phyloP scores from a whole-genome alignment of 2,329 filamentous ascomycete species.

The Uncinocarpus reesii region DNA sequence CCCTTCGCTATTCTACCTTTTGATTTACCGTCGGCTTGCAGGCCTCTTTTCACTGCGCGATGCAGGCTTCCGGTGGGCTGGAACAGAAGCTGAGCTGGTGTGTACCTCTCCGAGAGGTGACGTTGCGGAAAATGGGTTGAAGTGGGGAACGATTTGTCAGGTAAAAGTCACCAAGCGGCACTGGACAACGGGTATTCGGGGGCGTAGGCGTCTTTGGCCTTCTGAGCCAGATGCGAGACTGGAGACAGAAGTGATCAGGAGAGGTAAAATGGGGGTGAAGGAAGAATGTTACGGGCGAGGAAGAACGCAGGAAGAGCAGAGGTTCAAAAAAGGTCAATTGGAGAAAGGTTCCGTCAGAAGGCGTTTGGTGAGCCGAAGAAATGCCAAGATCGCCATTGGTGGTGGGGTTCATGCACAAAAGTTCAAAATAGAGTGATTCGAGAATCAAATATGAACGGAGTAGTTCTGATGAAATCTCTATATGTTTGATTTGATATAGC shows the following conservation, averaged over 20 bases:
- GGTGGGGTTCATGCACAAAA: conserved; percentile 5
- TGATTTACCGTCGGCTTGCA: not conserved
- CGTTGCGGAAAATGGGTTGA: conserved; percentile 5
- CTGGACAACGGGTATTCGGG: not conserved
- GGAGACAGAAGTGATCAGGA: not conserved
- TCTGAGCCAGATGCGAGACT: not conserved
- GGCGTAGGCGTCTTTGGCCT: not conserved
- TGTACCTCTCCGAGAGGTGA: not conserved
- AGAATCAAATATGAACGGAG: too few species aligned
- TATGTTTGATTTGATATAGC: too few species aligned
- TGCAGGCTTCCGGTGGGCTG: not conserved
- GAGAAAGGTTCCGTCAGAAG: not conserved
- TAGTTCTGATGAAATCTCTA: not conserved
- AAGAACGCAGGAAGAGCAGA: too few species aligned
- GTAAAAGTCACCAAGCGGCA: not conserved
- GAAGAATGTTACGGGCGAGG: not conserved
- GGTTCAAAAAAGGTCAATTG: not conserved
- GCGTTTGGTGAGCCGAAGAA: not conserved
- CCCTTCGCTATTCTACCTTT: not conserved
- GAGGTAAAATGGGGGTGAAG: not conserved
- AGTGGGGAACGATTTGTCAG: conserved; percentile 6
- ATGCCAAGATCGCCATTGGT: conserved; percentile 3
- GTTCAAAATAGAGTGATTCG: too few species aligned
- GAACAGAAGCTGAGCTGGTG: not conserved
- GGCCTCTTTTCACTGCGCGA: not conserved